Evolutionary conservation across 441 rosid genomes (phyloP), one percentile per base, ranked within the genome.

Genomic region (Omphalea diandra): DNA sequence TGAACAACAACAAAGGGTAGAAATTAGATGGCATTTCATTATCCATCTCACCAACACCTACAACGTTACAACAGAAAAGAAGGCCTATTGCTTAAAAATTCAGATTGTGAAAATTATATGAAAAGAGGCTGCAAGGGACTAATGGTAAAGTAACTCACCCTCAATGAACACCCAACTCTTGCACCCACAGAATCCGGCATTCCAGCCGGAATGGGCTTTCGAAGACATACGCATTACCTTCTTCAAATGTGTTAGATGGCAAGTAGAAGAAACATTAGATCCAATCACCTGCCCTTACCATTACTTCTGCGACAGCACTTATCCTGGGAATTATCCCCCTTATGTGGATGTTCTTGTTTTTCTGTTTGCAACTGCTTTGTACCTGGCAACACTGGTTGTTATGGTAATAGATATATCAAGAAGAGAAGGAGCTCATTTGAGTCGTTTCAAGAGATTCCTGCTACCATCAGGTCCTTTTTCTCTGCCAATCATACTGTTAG

Each of bases 231-330:
- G 80, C 44, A 61, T 60, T 2, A 74, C 87, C 1, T 90, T 93
- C 79, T 83, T 85, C 87, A 90, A 93, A 75, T 93, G 95, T 81
- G 75, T 77, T 11, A 83, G 81, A 70, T 93, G 98, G 98, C 95
- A 90, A 75, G 81, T 83, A 3, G 98, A 93, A 75, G 90, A 93
- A 63, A 93, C 97, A 35, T 65, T 88, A 55, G 90, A 93, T 84
- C 98, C 97, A 40, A 56, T 83, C 29, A 77, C 75, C 77, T 92
- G 97, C 78, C 93, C 91, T 52, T 90, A 77, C 61, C 97, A 92
- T 79, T 91, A 91, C 81, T 91, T 80, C 76, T 89, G 97, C 57
- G 94, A 91, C 69, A 83, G 89, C 69, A 63, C 26, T 53, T 88
- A 87, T 76, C 77, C 90, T 0, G 94, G 91, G 0, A 62, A 83